Evolutionary conservation across 371 early-diverging fungal genomes (phyloP).

Genomic region (Racocetra persica): DNA sequence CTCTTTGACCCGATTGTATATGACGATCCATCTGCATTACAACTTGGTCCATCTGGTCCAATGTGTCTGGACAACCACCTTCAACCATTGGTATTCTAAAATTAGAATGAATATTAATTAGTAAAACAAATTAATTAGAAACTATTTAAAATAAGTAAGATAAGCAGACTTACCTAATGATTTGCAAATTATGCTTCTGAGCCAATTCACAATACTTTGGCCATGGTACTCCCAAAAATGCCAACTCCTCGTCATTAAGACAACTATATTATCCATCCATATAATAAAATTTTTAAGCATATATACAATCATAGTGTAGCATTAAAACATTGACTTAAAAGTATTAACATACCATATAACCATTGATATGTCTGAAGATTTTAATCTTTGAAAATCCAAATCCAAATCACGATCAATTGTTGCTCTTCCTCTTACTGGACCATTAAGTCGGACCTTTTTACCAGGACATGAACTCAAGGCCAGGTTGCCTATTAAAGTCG

Average conservation of each 20-base stretch:
- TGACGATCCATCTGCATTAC: slow-evolving; percentile 62
- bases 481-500: slow-evolving; percentile 60
- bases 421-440: slow-evolving; percentile 79
- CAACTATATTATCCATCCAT: slow-evolving; percentile 58
- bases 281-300: slow-evolving; percentile 28
- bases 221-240: slow-evolving; percentile 75
- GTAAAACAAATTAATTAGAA: no score
- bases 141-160: no score
- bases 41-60: slow-evolving; percentile 65
- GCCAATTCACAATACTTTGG: slow-evolving; percentile 69
- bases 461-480: slow-evolving; percentile 84
- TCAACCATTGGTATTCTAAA: slow-evolving; percentile 75
- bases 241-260: slow-evolving; percentile 72
- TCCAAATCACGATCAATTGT: slow-evolving; percentile 77
- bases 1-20: slow-evolving; percentile 62
- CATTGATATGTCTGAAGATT: slow-evolving; percentile 64
- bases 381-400: slow-evolving; percentile 72
- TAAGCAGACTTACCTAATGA: slow-evolving; percentile 53
- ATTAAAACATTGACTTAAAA: background rate
- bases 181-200: slow-evolving; percentile 58
- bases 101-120: background rate
- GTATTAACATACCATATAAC: slow-evolving; percentile 70
- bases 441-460: slow-evolving; percentile 80
- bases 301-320: background rate
- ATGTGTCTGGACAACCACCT: slow-evolving; percentile 72